Evolutionary conservation across 371 early-diverging fungal species (phyloP), one percentile per base, ranked within the genome.

Genomic region (Mucor velutinosus): DNA sequence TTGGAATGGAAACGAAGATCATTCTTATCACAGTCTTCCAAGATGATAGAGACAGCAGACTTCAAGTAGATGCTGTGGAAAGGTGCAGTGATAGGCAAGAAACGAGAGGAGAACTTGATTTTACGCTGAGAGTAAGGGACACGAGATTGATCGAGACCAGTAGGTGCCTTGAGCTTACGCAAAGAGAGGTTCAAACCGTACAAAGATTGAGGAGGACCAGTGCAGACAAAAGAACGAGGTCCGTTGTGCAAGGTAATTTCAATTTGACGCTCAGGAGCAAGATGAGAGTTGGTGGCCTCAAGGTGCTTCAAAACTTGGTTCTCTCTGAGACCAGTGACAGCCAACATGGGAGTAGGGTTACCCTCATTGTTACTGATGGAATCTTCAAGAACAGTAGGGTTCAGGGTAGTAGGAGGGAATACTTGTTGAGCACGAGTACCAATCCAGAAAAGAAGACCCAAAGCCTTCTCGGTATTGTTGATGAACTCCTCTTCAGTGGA

Each of bases 341-440:
- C 87, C 72, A 97, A 85, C 98, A 97, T 97, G 51, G 95, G 94
- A 10, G 94, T 93, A n/a, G 97, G 97, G 41, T 91, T 91, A 64
- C 96, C 96, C 78, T 97, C 98, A 65, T 91, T 90, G 86, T 93
- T 93, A 70, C 82, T 84, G 51, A 94, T 84, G 17, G 95, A 95
- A 78, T 95, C 98, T 80, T 94, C 90, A 41, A 94, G 80, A 74
- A 95, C 87, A 67, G 88, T 80, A 55, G 97, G 95, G 83, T 94
- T 92, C 64, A 94, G 78, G 21, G 95, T 94, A n/a, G 93, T 94
- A 27, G 87, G 86, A 62, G 97, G 98, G 83, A 90, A 93, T 2
- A 90, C 91, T 75, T 91, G 89, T 78, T 95, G 94, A 64, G 95
- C 86, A 49, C 95, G 92, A 60, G 93, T 89, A 69, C 97, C 97